phyloP scores from a whole-genome alignment of 495 filamentous ascomycete species.

The Letharia lupina region DNA sequence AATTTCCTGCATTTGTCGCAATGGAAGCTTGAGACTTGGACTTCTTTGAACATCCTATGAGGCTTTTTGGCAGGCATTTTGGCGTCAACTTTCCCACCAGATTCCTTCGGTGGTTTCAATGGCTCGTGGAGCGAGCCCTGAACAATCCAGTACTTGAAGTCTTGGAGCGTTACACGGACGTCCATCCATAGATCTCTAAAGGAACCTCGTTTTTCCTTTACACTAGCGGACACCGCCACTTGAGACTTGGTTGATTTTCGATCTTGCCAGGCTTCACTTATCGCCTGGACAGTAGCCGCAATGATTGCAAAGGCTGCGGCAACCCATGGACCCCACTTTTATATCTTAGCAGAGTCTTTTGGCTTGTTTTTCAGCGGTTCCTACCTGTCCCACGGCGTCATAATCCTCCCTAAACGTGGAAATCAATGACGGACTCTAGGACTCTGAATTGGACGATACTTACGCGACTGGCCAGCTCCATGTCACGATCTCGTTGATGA shows the following conservation, averaged over 20 bases:
- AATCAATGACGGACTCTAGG: background rate
- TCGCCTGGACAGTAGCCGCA: background rate
- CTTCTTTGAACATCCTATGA: background rate
- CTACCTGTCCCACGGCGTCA: constrained; percentile 5
- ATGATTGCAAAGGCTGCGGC: background rate
- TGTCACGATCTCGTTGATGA: constrained; percentile 1
- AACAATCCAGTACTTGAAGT: constrained; percentile 1
- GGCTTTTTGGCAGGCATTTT: background rate
- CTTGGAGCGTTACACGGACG: background rate
- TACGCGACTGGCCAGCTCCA: constrained; percentile 6
- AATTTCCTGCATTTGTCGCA: background rate
- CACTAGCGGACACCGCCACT: background rate
- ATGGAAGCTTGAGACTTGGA: background rate
- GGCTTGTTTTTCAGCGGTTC: background rate
- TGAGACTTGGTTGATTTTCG: background rate
- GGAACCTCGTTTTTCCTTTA: background rate
- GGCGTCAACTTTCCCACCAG: background rate
- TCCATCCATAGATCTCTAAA: background rate
- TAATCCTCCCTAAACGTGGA: background rate
- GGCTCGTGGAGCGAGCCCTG: background rate
- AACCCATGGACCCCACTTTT: background rate
- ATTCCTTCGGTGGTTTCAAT: background rate
- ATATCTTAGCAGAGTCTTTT: background rate
- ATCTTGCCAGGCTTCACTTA: background rate
- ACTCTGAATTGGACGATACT: background rate